Evolutionary conservation across 345 rosid species (phyloP), one percentile per base, ranked within the genome.

Genomic region (Dipteronia sinensis): DNA sequence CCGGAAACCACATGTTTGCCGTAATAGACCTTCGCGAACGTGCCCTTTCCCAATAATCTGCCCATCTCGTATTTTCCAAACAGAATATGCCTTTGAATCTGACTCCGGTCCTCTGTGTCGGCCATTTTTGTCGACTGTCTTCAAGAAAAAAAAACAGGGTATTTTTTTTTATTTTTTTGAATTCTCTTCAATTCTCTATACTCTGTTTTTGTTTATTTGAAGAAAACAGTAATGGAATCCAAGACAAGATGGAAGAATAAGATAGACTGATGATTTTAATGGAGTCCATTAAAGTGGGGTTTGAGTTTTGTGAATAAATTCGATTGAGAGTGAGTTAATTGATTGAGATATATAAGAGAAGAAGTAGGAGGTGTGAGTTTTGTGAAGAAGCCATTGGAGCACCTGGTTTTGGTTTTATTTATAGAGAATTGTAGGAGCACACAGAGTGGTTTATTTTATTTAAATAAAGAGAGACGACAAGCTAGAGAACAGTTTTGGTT

Each of bases 1-100:
- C 85, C 88, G 0, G 89, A 81, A 7, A 79, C 67, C 5, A 88
- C 72, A n/a, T 87, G 82, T 20, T 83, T 89, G 10, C 93, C 97
- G 42, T 87, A 82, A 27, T 89, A 91, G 0, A 94, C 98, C 67
- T 94, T 93, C 5, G 98, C 98, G 80, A 94, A 93, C 65, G 92
- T 87, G 0, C 98, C 98, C 49, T 91, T 89, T 0, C 98, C 98
- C 17, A 93, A 69, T 2, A 94, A 25, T 76, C 82, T 79, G 40
- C 95, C 98, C 82, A 90, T 80, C 78, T 82, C 87, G 79, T 94
- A 91, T 78, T 87, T 91, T 61, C 89, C 91, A 38, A 93, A 89
- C 51, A 94, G 25, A 25, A 82, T 34, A 12, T 66, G 77, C 38
- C 79, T 83, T 34, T 34, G 38, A 34, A 34, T 34, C 7, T 66